Evolutionary conservation across 441 rosid species (phyloP).

Genomic region (Sinapis alba): DNA sequence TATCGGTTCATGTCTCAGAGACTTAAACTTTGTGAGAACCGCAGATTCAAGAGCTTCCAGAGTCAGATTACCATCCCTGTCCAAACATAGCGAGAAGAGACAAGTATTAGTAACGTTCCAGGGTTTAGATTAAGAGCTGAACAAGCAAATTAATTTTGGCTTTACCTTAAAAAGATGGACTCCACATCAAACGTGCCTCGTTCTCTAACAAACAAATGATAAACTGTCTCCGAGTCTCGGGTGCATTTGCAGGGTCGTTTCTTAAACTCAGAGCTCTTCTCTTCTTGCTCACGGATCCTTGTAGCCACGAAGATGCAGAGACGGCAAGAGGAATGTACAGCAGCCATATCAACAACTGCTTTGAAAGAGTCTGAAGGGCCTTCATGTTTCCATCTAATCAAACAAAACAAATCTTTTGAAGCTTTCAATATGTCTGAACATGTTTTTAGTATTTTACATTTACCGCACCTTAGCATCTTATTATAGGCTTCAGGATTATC

Average conservation of each 20-base stretch:
- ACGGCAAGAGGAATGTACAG: constrained; percentile 92
- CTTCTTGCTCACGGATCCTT: constrained; percentile 66
- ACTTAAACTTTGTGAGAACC: constrained; percentile 66
- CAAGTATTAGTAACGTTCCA: not conserved
- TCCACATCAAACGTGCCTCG: constrained; percentile 81
- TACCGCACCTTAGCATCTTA: constrained; percentile 27
- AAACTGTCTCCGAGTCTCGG: constrained; percentile 57
- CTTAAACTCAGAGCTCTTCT: constrained; percentile 52
- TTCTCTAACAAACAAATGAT: constrained; percentile 77
- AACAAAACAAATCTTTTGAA: constrained; percentile 8
- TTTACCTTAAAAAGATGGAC: constrained; percentile 81
- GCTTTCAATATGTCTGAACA: constrained; percentile 5
- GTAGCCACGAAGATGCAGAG: constrained; percentile 92
- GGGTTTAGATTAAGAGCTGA: not conserved
- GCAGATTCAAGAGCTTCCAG: constrained; percentile 60
- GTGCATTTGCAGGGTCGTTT: constrained; percentile 87
- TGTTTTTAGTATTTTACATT: not conserved
- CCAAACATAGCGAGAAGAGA: not conserved
- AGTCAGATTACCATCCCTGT: constrained; percentile 59
- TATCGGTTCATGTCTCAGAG: constrained; percentile 58
- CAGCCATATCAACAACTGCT: constrained; percentile 95
- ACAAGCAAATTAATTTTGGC: not conserved
- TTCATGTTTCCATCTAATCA: constrained; percentile 80
- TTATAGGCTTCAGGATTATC: constrained; percentile 70
- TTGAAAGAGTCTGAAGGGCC: constrained; percentile 90